Evolutionary conservation across 2,329 filamentous ascomycete genomes (phyloP), one percentile per base, ranked within the genome.

Genomic region (Fusarium compactum): DNA sequence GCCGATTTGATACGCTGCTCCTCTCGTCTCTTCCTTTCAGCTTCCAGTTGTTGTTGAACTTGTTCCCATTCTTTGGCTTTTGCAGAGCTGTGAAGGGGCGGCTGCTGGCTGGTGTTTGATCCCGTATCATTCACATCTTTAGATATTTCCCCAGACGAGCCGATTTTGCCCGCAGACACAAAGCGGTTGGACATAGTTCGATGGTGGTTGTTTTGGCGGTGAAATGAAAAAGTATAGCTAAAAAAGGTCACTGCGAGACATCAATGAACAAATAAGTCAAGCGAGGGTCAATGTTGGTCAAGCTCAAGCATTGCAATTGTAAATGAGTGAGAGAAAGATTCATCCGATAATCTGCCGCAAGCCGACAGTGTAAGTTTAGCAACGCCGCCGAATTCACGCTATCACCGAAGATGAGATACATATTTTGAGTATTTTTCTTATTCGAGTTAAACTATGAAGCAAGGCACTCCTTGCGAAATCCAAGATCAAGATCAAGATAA

Each of bases 31-130:
- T 80, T 82, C 41, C 89, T 84, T 67, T 89, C 86, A 14, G 85
- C 85, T 20, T 91, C 90, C 20, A 94, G 84, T 67, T 91, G 86
- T 47, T 83, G 80, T 78, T 92, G 88, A 15, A 90, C 91, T 34
- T 83, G 82, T 69, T 88, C 86, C 91, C 91, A 93, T 63, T 89
- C 89, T 34, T 78, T 76, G 38, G 75, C 71, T 65, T 71, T 76
- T 40, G 64, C 58, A 30, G 72, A 55, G 56, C 54, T 52, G 27
- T 79, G 55, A 12, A 70, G 60, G 62, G 62, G 58, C 62, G 62
- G 58, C 62, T 72, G 54, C 62, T 71, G 53, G 44, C 32, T 43
- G 30, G 29, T 20, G n/a, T 58, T 27, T 57, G 63, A 27, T 43
- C 44, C 27, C 34, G 55, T 16, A n/a, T 24, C 47, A 10, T 57